Conservation (phyloP, 257 asterid genomes). For the Nicotiana sylvestris region DNA sequence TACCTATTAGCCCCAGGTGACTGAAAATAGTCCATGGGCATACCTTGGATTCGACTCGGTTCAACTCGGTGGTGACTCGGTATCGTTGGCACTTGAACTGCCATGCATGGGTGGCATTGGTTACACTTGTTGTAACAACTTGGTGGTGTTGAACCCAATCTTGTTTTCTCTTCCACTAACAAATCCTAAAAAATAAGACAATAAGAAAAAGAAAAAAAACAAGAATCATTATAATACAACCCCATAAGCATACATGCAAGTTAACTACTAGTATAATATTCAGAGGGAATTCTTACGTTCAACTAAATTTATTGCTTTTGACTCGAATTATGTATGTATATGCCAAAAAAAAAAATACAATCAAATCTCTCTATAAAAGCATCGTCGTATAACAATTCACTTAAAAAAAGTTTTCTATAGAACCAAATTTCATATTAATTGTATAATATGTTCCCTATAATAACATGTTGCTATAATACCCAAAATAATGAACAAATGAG, state of each 20-base stretch:
- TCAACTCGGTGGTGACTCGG: slow-evolving; percentile 45
- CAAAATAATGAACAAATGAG: no score
- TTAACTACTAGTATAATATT: neutral
- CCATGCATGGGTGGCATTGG: slow-evolving; percentile 96
- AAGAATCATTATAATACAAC: neutral
- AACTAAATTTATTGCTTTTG: no score
- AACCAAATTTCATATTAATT: no score
- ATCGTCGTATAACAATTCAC: no score
- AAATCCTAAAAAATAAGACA: slow-evolving; percentile 31
- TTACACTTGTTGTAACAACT: slow-evolving; percentile 92
- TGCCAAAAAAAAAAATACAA: no score
- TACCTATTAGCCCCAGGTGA: slow-evolving; percentile 53
- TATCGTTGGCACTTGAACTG: slow-evolving; percentile 74
- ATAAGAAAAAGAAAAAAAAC: neutral
- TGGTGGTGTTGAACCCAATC: slow-evolving; percentile 96
- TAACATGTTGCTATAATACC: no score
- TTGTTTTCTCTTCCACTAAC: slow-evolving; percentile 62
- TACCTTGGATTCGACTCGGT: slow-evolving; percentile 13
- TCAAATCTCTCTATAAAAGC: no score
- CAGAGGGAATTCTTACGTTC: no score
- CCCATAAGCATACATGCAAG: neutral
- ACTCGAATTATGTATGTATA: no score
- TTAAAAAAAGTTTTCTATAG: no score
- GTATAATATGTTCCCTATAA: no score
- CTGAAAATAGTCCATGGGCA: slow-evolving; percentile 34